Conservation (phyloP, 805 yeast species). For the Pichia phayaonensis region DNA sequence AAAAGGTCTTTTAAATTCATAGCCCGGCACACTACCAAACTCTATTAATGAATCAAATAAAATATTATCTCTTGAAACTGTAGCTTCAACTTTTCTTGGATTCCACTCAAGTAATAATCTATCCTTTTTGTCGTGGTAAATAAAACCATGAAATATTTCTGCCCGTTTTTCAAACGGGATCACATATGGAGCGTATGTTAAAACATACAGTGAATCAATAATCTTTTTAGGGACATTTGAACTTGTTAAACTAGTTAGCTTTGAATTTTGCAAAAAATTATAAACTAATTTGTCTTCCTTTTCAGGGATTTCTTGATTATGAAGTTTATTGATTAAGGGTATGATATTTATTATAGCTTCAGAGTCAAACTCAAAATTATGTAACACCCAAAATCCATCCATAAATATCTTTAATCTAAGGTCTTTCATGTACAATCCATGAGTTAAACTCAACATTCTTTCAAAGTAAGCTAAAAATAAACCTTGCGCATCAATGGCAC, state of each 20-base stretch:
- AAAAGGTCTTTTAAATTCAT: constrained; percentile 49
- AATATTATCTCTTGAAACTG: constrained; percentile 61
- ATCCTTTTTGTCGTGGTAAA: constrained; percentile 41
- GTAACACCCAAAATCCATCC: constrained; percentile 46
- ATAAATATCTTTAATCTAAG: constrained; percentile 49
- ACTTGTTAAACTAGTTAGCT: constrained; percentile 6
- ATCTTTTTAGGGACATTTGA: constrained; percentile 13
- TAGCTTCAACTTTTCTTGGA: constrained; percentile 33
- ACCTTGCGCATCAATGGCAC: background rate
- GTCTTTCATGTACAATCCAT: constrained; percentile 60
- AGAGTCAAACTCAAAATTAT: constrained; percentile 11
- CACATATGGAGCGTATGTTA: constrained; percentile 68
- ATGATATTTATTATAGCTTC: constrained; percentile 17
- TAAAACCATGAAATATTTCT: constrained; percentile 56
- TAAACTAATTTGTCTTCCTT: background rate
- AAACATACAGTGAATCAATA: constrained; percentile 39
- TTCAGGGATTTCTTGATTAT: background rate
- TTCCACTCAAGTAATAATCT: constrained; percentile 17
- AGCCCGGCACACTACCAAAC: constrained; percentile 44
- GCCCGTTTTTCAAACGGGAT: constrained; percentile 72
- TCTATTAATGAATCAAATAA: constrained; percentile 66
- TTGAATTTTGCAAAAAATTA: constrained; percentile 3
- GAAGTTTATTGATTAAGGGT: constrained; percentile 12
- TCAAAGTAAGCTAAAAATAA: background rate
- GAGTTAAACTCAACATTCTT: constrained; percentile 31